Percentiles rank a stretch among this genome's conserved stretches.
Conservation (phyloP, 306 rosid genomes). For the Alnus glutinosa region DNA sequence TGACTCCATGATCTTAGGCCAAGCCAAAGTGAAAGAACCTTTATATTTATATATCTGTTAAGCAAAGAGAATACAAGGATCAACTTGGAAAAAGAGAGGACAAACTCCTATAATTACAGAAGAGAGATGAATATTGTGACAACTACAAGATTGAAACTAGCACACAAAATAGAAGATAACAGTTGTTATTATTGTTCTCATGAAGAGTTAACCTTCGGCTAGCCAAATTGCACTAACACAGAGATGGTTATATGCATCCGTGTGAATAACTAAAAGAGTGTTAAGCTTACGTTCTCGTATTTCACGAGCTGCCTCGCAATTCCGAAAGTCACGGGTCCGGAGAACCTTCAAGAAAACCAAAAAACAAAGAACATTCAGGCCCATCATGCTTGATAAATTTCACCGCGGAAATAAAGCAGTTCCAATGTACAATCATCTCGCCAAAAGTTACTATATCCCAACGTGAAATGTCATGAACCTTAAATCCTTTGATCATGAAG, state of each 20-base stretch:
- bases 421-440: not conserved
- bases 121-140: not conserved
- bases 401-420: constrained; percentile 12
- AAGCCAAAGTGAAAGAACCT: not conserved
- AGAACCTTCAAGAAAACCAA: constrained; percentile 59
- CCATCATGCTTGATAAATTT: constrained; percentile 10
- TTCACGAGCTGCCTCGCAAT: constrained; percentile 66
- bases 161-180: not conserved
- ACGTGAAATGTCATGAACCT: not conserved
- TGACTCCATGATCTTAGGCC: constrained; percentile 5
- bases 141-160: not conserved
- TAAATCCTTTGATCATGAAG: not conserved
- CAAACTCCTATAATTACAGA: not conserved
- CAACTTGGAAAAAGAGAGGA: constrained; percentile 1
- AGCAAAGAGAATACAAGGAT: not conserved
- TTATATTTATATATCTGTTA: not conserved
- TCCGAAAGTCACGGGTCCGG: constrained; percentile 57
- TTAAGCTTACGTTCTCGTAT: constrained; percentile 72
- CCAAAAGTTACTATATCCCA: not conserved
- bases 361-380: constrained; percentile 20
- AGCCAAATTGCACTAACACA: not conserved
- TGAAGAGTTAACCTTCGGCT: not conserved
- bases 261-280: constrained; percentile 1
- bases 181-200: not conserved
- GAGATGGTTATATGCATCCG: constrained; percentile 3